Conservation (phyloP, 805 yeast genomes). For the Sugiyamaella boreocaroliniensis region DNA sequence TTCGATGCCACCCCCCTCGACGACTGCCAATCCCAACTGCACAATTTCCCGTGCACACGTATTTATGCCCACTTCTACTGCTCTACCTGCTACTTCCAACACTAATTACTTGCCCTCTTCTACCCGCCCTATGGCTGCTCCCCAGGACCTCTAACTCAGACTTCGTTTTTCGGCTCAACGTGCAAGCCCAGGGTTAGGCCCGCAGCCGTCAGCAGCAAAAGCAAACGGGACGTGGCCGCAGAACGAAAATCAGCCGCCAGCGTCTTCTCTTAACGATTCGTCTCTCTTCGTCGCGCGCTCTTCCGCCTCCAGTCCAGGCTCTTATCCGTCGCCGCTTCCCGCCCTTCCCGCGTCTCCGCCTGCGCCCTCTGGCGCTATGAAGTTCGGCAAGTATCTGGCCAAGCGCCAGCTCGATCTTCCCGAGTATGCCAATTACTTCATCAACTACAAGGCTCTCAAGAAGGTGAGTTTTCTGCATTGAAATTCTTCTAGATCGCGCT, state of each 20-base stretch:
- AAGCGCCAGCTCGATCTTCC: slow-evolving; percentile 91
- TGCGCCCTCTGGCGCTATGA: slow-evolving; percentile 38
- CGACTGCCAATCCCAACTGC: too few relatives aligned
- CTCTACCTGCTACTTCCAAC: neutral
- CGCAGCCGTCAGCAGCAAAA: neutral
- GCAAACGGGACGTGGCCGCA: neutral
- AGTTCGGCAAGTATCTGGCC: slow-evolving; percentile 93
- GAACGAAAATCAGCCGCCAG: neutral
- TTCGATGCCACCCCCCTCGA: too few relatives aligned
- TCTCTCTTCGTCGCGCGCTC: neutral
- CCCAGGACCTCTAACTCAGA: neutral
- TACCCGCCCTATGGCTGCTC: neutral
- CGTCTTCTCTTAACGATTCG: neutral
- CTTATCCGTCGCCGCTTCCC: neutral
- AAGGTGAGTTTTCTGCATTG: slow-evolving; percentile 35
- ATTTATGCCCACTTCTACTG: neutral
- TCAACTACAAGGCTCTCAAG: slow-evolving; percentile 88
- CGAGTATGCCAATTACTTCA: slow-evolving; percentile 88
- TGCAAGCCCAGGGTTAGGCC: neutral
- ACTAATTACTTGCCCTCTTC: neutral
- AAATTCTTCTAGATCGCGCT: neutral
- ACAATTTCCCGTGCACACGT: neutral
- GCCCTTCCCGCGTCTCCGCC: neutral
- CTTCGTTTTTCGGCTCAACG: neutral
- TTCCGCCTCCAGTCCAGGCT: neutral